phyloP scores from a whole-genome alignment of 305 asterid species.

The Fraxinus sp. region DNA sequence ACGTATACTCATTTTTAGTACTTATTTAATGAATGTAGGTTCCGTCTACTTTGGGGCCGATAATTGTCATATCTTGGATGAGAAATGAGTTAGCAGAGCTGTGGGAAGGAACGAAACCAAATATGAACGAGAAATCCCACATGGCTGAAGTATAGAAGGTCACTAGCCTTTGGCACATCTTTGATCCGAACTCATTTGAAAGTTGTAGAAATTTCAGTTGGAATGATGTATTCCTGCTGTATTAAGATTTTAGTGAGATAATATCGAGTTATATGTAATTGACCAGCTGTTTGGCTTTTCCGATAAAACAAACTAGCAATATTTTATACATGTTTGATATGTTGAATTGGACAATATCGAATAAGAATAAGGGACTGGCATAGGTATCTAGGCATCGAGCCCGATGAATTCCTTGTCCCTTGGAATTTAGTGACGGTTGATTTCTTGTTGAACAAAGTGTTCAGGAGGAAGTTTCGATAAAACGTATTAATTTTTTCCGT shows the following conservation, averaged over 20 bases:
- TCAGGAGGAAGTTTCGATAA: no score
- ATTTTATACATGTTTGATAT: not conserved
- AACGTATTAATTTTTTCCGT: not conserved
- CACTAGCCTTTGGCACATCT: not conserved
- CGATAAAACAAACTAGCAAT: not conserved
- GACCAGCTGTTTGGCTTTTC: not conserved
- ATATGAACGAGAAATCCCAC: constrained; percentile 56
- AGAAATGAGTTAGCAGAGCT: constrained; percentile 69
- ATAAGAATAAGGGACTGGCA: not conserved
- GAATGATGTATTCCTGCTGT: constrained; percentile 6
- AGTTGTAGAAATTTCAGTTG: constrained; percentile 8
- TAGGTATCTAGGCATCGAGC: not conserved
- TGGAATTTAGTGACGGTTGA: not conserved
- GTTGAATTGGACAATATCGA: not conserved
- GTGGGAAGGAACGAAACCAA: constrained; percentile 76
- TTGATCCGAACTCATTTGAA: not conserved
- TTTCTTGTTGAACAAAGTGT: not conserved
- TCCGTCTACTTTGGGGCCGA: constrained; percentile 90
- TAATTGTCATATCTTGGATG: constrained; percentile 69
- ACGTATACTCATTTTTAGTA: not conserved
- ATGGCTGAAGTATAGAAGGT: constrained; percentile 36
- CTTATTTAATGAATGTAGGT: constrained; percentile 45
- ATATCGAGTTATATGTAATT: not conserved
- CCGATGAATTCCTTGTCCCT: not conserved
- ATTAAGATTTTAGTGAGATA: not conserved